Evolutionary conservation across 768 basidiomycete genomes (phyloP).

Genomic region (Hebeloma cylindrosporum): DNA sequence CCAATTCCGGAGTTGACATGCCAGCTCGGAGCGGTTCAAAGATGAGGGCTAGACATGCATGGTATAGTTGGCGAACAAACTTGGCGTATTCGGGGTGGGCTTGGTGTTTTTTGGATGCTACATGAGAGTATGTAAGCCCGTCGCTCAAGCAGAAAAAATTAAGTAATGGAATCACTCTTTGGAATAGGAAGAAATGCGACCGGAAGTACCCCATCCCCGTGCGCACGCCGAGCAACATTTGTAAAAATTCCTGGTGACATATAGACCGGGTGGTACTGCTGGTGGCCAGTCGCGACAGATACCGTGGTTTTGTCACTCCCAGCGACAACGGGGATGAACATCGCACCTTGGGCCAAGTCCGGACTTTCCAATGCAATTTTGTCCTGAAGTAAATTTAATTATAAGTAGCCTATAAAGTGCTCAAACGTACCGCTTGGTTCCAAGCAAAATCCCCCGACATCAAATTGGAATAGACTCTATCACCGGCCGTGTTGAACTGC

Average conservation of each 20-base stretch:
- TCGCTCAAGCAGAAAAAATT: constrained; percentile 16
- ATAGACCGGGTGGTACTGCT: constrained; percentile 39
- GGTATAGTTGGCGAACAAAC: constrained; percentile 29
- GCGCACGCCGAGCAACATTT: constrained; percentile 28
- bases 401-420: neutral
- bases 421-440: constrained; percentile 30
- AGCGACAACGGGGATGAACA: constrained; percentile 30
- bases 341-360: constrained; percentile 27
- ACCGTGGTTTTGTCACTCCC: constrained; percentile 46
- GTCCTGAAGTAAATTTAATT: constrained; percentile 20
- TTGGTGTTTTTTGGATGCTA: constrained; percentile 18
- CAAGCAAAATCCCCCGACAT: constrained; percentile 40
- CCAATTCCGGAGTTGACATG: constrained; percentile 23
- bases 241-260: constrained; percentile 27
- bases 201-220: constrained; percentile 29
- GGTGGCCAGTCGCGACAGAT: constrained; percentile 38
- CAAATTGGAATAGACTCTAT: constrained; percentile 25
- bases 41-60: constrained; percentile 19
- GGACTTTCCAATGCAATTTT: constrained; percentile 21
- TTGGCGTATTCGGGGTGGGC: constrained; percentile 17
- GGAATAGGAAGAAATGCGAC: constrained; percentile 36
- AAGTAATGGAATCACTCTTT: constrained; percentile 30
- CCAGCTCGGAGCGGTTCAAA: constrained; percentile 15
- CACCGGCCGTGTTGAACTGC: constrained; percentile 6
- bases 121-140: neutral